phyloP scores from a whole-genome alignment of 2,329 filamentous ascomycete species.

The Apiospora kogelbergensis region DNA sequence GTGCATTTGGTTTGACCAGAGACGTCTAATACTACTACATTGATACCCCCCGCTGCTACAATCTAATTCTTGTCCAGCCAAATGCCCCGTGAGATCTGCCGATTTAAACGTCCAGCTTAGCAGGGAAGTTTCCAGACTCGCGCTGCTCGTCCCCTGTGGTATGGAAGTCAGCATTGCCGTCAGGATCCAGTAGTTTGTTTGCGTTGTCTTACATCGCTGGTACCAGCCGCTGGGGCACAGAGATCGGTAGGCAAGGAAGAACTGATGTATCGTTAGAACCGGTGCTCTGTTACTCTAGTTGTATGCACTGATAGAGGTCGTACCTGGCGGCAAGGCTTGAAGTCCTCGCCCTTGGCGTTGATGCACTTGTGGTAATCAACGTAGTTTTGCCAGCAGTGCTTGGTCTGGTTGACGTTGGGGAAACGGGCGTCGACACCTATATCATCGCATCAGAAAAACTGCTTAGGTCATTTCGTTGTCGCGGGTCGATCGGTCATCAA shows the following conservation, averaged over 20 bases:
- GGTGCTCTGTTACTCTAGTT: not conserved
- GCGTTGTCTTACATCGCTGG: constrained; percentile 49
- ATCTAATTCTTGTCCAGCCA: not conserved
- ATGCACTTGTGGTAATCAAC: constrained; percentile 99
- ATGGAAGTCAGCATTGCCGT: constrained; percentile 23
- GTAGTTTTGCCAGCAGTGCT: constrained; percentile 99
- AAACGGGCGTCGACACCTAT: constrained; percentile 98
- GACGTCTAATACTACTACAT: constrained; percentile 12
- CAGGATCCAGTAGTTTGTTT: not conserved
- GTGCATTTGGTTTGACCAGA: constrained; percentile 10
- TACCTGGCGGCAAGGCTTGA: constrained; percentile 96
- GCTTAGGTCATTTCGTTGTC: not conserved
- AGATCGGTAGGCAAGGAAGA: constrained; percentile 94
- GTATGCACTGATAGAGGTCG: constrained; percentile 17
- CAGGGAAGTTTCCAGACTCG: constrained; percentile 68
- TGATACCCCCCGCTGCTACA: constrained; percentile 9
- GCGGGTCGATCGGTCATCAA: constrained; percentile 15
- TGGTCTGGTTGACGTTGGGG: constrained; percentile 97
- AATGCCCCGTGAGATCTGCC: not conserved
- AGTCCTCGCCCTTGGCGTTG: constrained; percentile 96
- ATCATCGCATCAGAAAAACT: constrained; percentile 6
- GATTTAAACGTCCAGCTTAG: constrained; percentile 58
- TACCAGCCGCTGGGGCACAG: constrained; percentile 96
- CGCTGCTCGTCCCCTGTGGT: constrained; percentile 32
- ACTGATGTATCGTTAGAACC: constrained; percentile 52